phyloP scores from a whole-genome alignment of 352 stramenopile species.

The Phytopythium oedochilum region DNA sequence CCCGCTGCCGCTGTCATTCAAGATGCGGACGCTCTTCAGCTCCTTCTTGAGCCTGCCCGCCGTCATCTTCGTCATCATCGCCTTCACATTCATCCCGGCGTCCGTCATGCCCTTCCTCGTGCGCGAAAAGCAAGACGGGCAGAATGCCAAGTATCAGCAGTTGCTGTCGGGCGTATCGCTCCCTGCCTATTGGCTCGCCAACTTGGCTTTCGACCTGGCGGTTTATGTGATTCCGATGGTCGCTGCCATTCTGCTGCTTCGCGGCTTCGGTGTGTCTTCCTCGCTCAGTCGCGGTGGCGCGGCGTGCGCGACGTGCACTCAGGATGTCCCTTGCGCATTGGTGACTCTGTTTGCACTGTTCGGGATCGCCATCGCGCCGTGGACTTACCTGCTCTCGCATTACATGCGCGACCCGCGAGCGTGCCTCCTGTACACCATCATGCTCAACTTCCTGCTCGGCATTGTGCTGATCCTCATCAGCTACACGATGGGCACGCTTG shows the following conservation, averaged over 20 bases:
- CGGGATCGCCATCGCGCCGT: conserved; percentile 46
- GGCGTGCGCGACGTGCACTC: conserved; percentile 32
- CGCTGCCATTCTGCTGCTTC: conserved; percentile 42
- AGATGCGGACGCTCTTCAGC: conserved; percentile 47
- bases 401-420: conserved; percentile 45
- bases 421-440: conserved; percentile 57
- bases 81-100: conserved; percentile 92
- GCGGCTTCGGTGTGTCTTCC: conserved; percentile 43
- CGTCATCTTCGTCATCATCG: conserved; percentile 86
- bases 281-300: conserved; percentile 30
- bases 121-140: conserved; percentile 89
- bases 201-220: conserved; percentile 90
- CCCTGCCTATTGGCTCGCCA: conserved; percentile 94
- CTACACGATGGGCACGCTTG: conserved; percentile 47
- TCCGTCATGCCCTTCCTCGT: conserved; percentile 95
- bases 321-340: conserved; percentile 39
- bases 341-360: conserved; percentile 60
- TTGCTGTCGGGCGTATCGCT: conserved; percentile 93
- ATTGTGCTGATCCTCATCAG: conserved; percentile 53
- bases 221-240: conserved; percentile 87
- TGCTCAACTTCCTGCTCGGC: conserved; percentile 67
- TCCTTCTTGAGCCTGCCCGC: conserved; percentile 71
- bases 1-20: conserved; percentile 55
- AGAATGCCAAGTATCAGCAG: conserved; percentile 96
- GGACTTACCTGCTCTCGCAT: conserved; percentile 66